Conservation (phyloP, 2,329 filamentous ascomycete genomes). For the Raffaelea deltoideospora region DNA sequence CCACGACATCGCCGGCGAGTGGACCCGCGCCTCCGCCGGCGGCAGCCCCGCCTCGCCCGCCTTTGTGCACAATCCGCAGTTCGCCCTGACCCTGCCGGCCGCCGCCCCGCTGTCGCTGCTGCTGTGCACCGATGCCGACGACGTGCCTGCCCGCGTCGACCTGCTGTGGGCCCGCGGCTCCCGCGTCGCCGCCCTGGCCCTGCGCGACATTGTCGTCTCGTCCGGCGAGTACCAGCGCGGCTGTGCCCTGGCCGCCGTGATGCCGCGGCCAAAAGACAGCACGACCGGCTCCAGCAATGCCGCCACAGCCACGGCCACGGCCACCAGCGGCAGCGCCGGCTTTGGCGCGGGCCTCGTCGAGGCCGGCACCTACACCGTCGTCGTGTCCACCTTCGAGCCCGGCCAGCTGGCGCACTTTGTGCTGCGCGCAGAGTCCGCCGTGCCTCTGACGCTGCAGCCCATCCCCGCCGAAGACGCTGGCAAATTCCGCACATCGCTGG, state of each 20-base stretch:
- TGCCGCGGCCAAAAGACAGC: background rate
- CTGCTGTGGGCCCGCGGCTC: slow-evolving; percentile 56
- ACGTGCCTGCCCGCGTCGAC: slow-evolving; percentile 70
- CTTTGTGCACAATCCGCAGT: slow-evolving; percentile 84
- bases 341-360: slow-evolving; percentile 31
- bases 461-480: slow-evolving; percentile 65
- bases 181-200: slow-evolving; percentile 52
- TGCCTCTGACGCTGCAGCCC: slow-evolving; percentile 37
- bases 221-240: slow-evolving; percentile 82
- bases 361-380: slow-evolving; percentile 67
- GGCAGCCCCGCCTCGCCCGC: slow-evolving; percentile 64
- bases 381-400: slow-evolving; percentile 80
- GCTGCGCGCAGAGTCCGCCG: slow-evolving; percentile 53
- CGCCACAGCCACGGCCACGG: too few relatives aligned
- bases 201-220: slow-evolving; percentile 64
- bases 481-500: slow-evolving; percentile 45
- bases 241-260: slow-evolving; percentile 50
- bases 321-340: slow-evolving; percentile 5
- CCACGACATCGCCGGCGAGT: slow-evolving; percentile 46
- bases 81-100: slow-evolving; percentile 43
- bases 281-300: slow-evolving; percentile 3
- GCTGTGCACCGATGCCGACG: slow-evolving; percentile 49
- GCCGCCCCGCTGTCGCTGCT: slow-evolving; percentile 55
- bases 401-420: slow-evolving; percentile 62
- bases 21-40: slow-evolving; percentile 69